Evolutionary conservation across 2,329 filamentous ascomycete species (phyloP).

Genomic region (Beauveria brongniartii): DNA sequence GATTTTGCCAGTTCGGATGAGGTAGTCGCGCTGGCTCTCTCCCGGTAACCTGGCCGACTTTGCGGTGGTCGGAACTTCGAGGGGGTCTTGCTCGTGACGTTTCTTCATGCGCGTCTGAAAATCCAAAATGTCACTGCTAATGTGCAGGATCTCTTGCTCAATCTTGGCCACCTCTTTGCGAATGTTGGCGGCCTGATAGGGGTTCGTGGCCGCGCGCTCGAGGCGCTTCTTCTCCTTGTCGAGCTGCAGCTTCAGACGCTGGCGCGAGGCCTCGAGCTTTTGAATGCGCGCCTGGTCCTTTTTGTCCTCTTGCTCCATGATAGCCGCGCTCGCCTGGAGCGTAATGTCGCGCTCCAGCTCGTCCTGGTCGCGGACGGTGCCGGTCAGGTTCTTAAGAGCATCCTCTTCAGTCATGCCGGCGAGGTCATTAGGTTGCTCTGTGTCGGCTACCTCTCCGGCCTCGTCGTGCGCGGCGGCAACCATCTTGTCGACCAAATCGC

Average conservation of each 20-base stretch:
- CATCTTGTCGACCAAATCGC: constrained; percentile 22
- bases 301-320: constrained; percentile 56
- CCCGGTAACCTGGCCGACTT: constrained; percentile 60
- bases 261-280: constrained; percentile 44
- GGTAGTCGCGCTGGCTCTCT: constrained; percentile 78
- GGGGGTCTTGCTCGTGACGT: constrained; percentile 50
- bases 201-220: constrained; percentile 34
- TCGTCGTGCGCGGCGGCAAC: constrained; percentile 22
- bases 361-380: constrained; percentile 73
- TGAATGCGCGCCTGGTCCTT: constrained; percentile 55
- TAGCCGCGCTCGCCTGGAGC: constrained; percentile 48
- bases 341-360: constrained; percentile 85
- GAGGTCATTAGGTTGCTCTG: constrained; percentile 11
- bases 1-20: constrained; percentile 95
- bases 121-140: constrained; percentile 67
- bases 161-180: constrained; percentile 59
- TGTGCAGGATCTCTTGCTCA: constrained; percentile 53
- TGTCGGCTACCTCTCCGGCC: constrained; percentile 3
- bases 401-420: constrained; percentile 46
- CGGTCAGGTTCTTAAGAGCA: constrained; percentile 54
- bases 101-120: constrained; percentile 76
- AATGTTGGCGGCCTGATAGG: constrained; percentile 47
- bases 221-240: constrained; percentile 42
- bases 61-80: constrained; percentile 32
- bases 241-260: constrained; percentile 58